phyloP scores from a whole-genome alignment of 1,284 basidiomycete genomes.

The Ganoderma resinaceum region DNA sequence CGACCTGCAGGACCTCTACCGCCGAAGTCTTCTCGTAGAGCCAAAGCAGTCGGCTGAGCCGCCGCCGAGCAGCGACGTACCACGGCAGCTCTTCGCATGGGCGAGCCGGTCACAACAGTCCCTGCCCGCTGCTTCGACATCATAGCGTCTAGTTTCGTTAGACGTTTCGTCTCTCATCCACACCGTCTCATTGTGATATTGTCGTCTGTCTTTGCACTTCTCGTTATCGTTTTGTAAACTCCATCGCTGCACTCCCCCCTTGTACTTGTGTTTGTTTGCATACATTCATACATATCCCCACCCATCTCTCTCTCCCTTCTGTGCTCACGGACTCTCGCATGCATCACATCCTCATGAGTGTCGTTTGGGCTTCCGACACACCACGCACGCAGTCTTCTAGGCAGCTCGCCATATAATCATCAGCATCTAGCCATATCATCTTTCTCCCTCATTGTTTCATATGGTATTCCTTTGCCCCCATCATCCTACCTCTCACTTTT shows the following conservation, averaged over 20 bases:
- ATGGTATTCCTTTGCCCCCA: background rate
- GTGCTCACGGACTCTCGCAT: slow-evolving; percentile 18
- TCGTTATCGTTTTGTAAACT: slow-evolving; percentile 33
- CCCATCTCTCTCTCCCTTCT: slow-evolving; percentile 3
- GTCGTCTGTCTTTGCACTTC: slow-evolving; percentile 9
- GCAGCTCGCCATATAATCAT: slow-evolving; percentile 3
- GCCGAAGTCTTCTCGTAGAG: slow-evolving; percentile 82
- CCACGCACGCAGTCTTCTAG: background rate
- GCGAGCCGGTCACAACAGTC: slow-evolving; percentile 58
- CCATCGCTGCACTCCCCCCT: slow-evolving; percentile 8
- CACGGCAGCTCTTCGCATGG: slow-evolving; percentile 76
- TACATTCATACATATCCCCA: slow-evolving; percentile 11
- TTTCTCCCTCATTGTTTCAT: background rate
- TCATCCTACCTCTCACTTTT: background rate
- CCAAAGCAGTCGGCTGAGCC: slow-evolving; percentile 79
- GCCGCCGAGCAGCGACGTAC: slow-evolving; percentile 70
- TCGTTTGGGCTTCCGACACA: background rate
- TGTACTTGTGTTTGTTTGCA: slow-evolving; percentile 22
- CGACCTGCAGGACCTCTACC: slow-evolving; percentile 82
- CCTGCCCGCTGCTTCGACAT: slow-evolving; percentile 16
- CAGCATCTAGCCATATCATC: background rate
- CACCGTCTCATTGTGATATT: slow-evolving; percentile 1
- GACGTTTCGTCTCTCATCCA: slow-evolving; percentile 14
- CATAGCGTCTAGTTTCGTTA: slow-evolving; percentile 15
- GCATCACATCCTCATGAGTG: slow-evolving; percentile 5